A percentile compares a stretch with the other conserved stretches of the same genome.
These are phyloP conservation scores for Gymnopilus dilepis DNA, from an alignment of 768 basidiomycete genomes.

Conservation along the genomic window DNA sequence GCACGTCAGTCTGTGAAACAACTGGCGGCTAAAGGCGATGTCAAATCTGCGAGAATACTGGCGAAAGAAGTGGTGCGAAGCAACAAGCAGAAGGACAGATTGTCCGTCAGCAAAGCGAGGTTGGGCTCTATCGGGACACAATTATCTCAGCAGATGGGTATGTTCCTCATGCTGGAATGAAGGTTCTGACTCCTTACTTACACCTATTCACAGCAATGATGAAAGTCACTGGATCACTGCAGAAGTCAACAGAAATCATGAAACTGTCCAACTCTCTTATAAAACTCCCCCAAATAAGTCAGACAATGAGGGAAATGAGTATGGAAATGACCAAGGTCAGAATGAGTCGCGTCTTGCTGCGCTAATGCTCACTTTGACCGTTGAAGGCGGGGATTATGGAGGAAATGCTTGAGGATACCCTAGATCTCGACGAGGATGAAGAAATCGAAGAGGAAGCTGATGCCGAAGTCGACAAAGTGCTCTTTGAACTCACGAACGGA, in stretches of 20 bases:
- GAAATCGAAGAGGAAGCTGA: slow-evolving; percentile 97
- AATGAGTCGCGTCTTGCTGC: background rate
- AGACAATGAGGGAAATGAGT: slow-evolving; percentile 95
- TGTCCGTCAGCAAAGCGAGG: slow-evolving; percentile 92
- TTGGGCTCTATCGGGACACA: slow-evolving; percentile 91
- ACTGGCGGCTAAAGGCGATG: slow-evolving; percentile 88
- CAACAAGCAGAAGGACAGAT: slow-evolving; percentile 90
- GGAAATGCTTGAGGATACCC: slow-evolving; percentile 95
- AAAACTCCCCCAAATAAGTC: slow-evolving; percentile 90
- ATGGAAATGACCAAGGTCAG: slow-evolving; percentile 98
- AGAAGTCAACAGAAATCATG: slow-evolving; percentile 99
- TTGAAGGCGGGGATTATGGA: slow-evolving; percentile 93
- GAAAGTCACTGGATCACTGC: slow-evolving; percentile 97
- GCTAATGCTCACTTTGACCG: background rate
- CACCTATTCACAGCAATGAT: slow-evolving; percentile 70
- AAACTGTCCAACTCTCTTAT: slow-evolving; percentile 93
- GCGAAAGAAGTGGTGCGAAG: slow-evolving; percentile 95
- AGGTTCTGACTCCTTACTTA: slow-evolving; percentile 4
- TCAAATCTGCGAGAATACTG: slow-evolving; percentile 90
- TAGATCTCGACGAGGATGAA: slow-evolving; percentile 93
- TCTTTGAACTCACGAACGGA: slow-evolving; percentile 94
- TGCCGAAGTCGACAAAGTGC: slow-evolving; percentile 94
- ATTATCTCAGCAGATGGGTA: slow-evolving; percentile 90
- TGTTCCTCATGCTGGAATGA: slow-evolving; percentile 30
- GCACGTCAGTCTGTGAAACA: slow-evolving; percentile 84